Base-by-base conservation (phyloP, 2,329 filamentous ascomycete species). In the Emmonsiellopsis sp. region DNA sequence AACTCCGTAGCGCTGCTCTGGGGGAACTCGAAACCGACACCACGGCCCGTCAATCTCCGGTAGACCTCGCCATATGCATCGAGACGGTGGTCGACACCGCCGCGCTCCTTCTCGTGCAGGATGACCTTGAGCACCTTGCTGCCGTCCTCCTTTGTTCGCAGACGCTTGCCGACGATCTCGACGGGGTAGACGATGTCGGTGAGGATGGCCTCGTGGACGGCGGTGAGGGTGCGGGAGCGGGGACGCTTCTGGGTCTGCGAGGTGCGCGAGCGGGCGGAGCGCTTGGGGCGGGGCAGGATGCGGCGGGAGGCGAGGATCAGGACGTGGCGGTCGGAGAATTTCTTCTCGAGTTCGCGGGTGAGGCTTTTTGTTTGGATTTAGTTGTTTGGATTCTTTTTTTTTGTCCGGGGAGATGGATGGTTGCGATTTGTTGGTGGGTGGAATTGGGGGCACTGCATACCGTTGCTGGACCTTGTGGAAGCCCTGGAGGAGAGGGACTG, bases 331-430 rank as follows among this genome's bases (percentile, higher is more conserved):
- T 98, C 93, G 63, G 93, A 97, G 89, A 98, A 98, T 83, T 98
- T 98, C 90, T 98, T 98, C 87, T 98, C 93, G 74, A 98, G 91
- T 84, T 98, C 93, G 80, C 93, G 93, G 78, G 93, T 98, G 74
- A 98, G 86, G 75, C 92, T 97, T 60, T 58, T 41, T 45, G 42
- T 40, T 54, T 49, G 34, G 7, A 0, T 30, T 20, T 49, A 26
- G 6, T 34, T 47, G 31, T 49, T 16, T 41, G 11, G 43, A n/a
- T n/a, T n/a, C n/a, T n/a, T n/a, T n/a, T n/a, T n/a, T n/a, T 7
- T 26, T 10, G 35, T 16, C 16, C 16, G 32, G 16, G 37, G 31
- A 16, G n/a, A 20, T 54, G 10, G 16, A 15, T 56, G 50, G 37
- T 41, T 50, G 35, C n/a, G 35, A 15, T 30, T 30, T 49, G 15